Percentiles rank a stretch among this genome's conserved stretches.
Conservation (phyloP, 179 eudicot species). For the Corrigiola litoralis region DNA sequence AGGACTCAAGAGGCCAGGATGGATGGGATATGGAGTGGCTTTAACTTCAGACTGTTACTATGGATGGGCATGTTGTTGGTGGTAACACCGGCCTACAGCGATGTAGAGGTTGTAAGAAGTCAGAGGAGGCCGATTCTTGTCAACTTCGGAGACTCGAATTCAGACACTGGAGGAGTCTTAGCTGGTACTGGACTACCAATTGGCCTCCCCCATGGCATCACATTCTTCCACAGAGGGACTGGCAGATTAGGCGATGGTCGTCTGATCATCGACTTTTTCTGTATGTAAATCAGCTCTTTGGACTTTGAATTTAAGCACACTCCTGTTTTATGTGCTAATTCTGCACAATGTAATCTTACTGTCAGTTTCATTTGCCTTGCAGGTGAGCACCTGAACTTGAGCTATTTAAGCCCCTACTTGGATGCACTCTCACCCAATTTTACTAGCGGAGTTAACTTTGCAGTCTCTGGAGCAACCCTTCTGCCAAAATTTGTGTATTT, state of each 20-base stretch:
- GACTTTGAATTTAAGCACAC: too few relatives aligned
- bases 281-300: conserved; percentile 11
- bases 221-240: conserved; percentile 42
- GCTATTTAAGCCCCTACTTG: conserved; percentile 37
- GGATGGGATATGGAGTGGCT: neutral
- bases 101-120: neutral
- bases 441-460: conserved; percentile 42
- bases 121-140: conserved; percentile 19
- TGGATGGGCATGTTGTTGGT: neutral
- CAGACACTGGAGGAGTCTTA: conserved; percentile 42
- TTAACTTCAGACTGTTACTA: conserved; percentile 3
- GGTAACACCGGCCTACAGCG: neutral
- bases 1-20: neutral
- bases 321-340: too few relatives aligned
- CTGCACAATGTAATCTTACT: too few relatives aligned
- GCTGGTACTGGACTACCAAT: conserved; percentile 37
- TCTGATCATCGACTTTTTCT: conserved; percentile 44
- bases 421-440: conserved; percentile 38
- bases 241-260: conserved; percentile 49
- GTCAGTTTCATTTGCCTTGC: neutral
- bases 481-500: conserved; percentile 35
- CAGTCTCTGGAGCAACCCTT: conserved; percentile 36
- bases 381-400: conserved; percentile 31
- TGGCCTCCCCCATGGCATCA: conserved; percentile 39
- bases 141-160: conserved; percentile 45